Percentiles rank a stretch among this genome's conserved stretches.
Conservation (phyloP, 805 yeast species). For the Wickerhamomyces canadensis region DNA sequence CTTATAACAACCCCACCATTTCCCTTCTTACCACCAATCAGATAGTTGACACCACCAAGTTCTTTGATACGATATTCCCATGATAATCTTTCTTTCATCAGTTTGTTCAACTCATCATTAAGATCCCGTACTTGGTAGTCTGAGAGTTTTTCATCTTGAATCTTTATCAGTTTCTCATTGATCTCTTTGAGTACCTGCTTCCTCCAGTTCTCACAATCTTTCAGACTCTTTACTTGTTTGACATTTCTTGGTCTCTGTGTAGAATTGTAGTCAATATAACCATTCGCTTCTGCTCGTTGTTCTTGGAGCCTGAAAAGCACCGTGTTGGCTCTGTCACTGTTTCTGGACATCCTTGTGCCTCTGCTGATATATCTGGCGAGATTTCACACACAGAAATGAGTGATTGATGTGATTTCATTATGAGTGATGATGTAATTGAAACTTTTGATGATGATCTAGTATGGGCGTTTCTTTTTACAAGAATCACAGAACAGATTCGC, state of each 20-base stretch:
- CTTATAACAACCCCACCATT: constrained; percentile 16
- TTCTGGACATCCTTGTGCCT: constrained; percentile 54
- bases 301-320: constrained; percentile 61
- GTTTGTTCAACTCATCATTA: constrained; percentile 67
- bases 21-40: constrained; percentile 22
- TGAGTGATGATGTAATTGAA: too few relatives aligned
- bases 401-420: too few relatives aligned
- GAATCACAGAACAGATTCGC: neutral
- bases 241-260: constrained; percentile 58
- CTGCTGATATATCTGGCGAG: neutral
- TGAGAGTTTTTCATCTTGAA: constrained; percentile 56
- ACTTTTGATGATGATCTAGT: too few relatives aligned
- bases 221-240: constrained; percentile 43
- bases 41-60: constrained; percentile 71
- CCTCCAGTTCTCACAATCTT: constrained; percentile 72
- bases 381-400: too few relatives aligned
- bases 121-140: constrained; percentile 63
- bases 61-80: constrained; percentile 75
- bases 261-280: constrained; percentile 50
- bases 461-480: neutral
- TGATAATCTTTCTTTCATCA: constrained; percentile 59
- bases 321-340: constrained; percentile 71
- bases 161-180: constrained; percentile 49
- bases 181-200: constrained; percentile 58
- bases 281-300: constrained; percentile 52